phyloP scores from a whole-genome alignment of 371 early-diverging fungal species.

The Rhizopus delemar region DNA sequence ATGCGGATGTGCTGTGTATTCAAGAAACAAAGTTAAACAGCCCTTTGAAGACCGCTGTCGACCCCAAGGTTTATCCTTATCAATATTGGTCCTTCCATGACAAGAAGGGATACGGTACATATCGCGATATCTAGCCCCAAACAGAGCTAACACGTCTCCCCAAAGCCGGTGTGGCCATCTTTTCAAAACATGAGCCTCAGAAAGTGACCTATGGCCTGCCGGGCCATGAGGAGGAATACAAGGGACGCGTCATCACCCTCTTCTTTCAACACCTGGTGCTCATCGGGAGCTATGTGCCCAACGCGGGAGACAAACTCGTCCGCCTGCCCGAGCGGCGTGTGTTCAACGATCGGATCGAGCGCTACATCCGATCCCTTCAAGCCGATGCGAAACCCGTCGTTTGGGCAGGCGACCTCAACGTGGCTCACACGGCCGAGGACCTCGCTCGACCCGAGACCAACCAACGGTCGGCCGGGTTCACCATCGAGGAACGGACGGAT shows the following conservation, averaged over 20 bases:
- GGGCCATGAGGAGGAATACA: conserved; percentile 49
- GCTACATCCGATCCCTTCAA: conserved; percentile 69
- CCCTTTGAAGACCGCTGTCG: conserved; percentile 48
- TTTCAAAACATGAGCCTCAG: conserved; percentile 80
- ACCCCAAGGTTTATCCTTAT: conserved; percentile 67
- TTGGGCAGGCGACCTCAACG: conserved; percentile 91
- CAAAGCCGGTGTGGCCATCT: conserved; percentile 73
- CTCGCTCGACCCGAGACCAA: conserved; percentile 83
- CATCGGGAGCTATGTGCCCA: conserved; percentile 81
- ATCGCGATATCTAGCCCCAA: neutral
- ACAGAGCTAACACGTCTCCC: neutral
- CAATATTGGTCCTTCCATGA: conserved; percentile 68
- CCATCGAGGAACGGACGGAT: conserved; percentile 78
- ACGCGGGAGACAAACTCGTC: conserved; percentile 77
- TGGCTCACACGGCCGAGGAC: conserved; percentile 82
- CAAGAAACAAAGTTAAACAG: conserved; percentile 86
- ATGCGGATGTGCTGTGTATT: conserved; percentile 82
- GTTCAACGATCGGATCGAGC: conserved; percentile 72
- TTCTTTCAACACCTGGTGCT: conserved; percentile 70
- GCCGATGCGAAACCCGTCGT: conserved; percentile 71
- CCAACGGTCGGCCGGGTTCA: conserved; percentile 80
- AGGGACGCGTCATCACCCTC: conserved; percentile 78
- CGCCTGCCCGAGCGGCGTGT: conserved; percentile 63
- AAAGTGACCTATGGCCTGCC: conserved; percentile 65
- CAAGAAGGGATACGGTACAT: conserved; percentile 80